A percentile compares a stretch with the other conserved stretches of the same genome.
phyloP scores from a whole-genome alignment of 2,329 filamentous ascomycete species.

The Colletotrichum musae region DNA sequence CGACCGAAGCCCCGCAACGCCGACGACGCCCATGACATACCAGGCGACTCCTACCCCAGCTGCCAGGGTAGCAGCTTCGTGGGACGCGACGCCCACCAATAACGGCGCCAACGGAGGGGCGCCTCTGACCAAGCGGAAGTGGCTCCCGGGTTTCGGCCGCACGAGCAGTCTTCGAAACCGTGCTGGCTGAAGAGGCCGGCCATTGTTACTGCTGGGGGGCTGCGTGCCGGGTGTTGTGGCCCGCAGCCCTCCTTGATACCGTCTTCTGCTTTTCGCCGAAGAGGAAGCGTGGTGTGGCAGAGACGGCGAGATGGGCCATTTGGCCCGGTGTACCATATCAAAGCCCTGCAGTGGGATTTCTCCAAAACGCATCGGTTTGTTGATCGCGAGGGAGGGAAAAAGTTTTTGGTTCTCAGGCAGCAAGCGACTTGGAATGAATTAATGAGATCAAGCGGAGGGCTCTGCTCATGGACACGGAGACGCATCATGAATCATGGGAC shows the following conservation, averaged over 20 bases:
- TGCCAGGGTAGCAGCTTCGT: slow-evolving; percentile 14
- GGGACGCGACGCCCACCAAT: slow-evolving; percentile 18
- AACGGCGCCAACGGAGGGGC: slow-evolving; percentile 33
- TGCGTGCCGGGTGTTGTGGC: no score
- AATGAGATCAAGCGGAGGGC: neutral
- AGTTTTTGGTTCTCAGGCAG: neutral
- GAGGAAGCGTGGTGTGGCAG: neutral
- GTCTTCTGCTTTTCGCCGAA: no score
- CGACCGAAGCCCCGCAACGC: slow-evolving; percentile 8
- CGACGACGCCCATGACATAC: slow-evolving; percentile 15
- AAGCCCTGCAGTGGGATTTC: no score
- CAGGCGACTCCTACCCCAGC: slow-evolving; percentile 12
- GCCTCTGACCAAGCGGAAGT: slow-evolving; percentile 45
- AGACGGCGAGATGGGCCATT: no score
- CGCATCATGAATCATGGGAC: neutral
- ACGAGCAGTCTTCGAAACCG: slow-evolving; percentile 49
- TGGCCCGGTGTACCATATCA: neutral
- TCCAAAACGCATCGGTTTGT: neutral
- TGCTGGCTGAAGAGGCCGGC: slow-evolving; percentile 36
- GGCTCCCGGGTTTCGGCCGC: slow-evolving; percentile 51
- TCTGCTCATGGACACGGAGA: neutral
- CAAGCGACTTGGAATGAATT: neutral
- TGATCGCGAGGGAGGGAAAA: neutral
- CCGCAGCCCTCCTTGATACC: no score
- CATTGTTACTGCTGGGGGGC: neutral